A percentile compares a stretch with the other conserved stretches of the same genome.
Conservation (phyloP, 179 eudicot genomes). For the Actinidia chinensis region DNA sequence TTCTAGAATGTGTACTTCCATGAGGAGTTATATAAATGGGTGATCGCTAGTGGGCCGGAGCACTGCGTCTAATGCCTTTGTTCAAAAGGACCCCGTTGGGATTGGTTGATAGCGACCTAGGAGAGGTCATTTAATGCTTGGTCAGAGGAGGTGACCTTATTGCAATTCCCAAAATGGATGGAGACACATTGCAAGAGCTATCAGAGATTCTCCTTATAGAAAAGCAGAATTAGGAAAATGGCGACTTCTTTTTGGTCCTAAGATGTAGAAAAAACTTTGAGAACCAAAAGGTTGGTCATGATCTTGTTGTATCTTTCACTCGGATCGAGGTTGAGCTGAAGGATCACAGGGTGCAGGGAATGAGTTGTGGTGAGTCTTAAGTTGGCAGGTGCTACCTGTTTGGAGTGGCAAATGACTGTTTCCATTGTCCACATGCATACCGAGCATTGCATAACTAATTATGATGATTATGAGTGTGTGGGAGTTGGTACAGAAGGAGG, state of each 20-base stretch:
- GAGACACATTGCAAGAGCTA: constrained; percentile 15
- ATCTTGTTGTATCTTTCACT: neutral
- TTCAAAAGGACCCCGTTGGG: constrained; percentile 24
- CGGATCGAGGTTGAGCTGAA: constrained; percentile 14
- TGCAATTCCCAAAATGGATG: constrained; percentile 14
- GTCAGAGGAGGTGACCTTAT: constrained; percentile 11
- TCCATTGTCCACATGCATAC: constrained; percentile 21
- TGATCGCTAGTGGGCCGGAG: constrained; percentile 19
- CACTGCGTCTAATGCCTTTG: constrained; percentile 20
- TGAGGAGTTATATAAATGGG: constrained; percentile 20
- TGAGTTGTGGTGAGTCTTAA: constrained; percentile 16
- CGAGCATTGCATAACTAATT: constrained; percentile 15
- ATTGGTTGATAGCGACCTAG: constrained; percentile 11
- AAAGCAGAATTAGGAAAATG: neutral
- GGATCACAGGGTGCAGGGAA: constrained; percentile 5
- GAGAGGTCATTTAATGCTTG: constrained; percentile 17
- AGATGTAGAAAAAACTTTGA: constrained; percentile 8
- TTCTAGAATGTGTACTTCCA: constrained; percentile 10
- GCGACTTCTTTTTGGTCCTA: constrained; percentile 11
- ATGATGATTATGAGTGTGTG: constrained; percentile 15
- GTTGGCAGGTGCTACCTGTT: constrained; percentile 3
- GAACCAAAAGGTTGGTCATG: constrained; percentile 19
- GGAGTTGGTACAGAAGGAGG: constrained; percentile 19
- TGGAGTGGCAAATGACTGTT: constrained; percentile 29
- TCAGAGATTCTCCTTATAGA: constrained; percentile 7